Evolutionary conservation across 129 eudicot genomes (phyloP).

Genomic region (Logfia minima): DNA sequence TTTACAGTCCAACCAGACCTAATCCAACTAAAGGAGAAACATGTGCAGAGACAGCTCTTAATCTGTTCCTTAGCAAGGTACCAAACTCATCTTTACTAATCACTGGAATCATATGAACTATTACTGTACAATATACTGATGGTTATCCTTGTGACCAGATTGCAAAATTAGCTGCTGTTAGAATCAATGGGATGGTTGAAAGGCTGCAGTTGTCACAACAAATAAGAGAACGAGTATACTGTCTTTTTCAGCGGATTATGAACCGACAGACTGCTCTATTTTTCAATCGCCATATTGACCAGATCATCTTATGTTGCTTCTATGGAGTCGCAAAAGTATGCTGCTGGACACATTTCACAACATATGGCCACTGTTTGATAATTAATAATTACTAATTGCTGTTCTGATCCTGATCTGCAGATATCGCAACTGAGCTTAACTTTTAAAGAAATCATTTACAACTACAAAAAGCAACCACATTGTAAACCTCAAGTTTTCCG

Average conservation of each 20-base stretch:
- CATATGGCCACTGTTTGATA: constrained; percentile 1
- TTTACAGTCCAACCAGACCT: constrained; percentile 79
- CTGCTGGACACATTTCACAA: constrained; percentile 19
- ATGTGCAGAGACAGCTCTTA: constrained; percentile 92
- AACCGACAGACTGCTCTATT: constrained; percentile 62
- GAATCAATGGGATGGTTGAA: constrained; percentile 96
- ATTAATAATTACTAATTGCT: constrained; percentile 13
- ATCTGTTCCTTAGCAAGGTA: constrained; percentile 86
- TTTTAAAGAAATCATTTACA: constrained; percentile 75
- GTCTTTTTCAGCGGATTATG: constrained; percentile 83
- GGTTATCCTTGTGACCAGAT: constrained; percentile 43
- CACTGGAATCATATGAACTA: background rate
- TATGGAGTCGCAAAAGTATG: constrained; percentile 99
- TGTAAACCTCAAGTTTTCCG: constrained; percentile 95
- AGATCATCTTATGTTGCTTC: constrained; percentile 87
- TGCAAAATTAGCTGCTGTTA: constrained; percentile 91
- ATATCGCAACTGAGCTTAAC: constrained; percentile 81
- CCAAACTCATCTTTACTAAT: background rate
- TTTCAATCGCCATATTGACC: constrained; percentile 92
- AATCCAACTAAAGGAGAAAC: constrained; percentile 96
- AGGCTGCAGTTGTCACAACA: constrained; percentile 79
- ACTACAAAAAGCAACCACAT: constrained; percentile 90
- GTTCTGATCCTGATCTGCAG: constrained; percentile 47
- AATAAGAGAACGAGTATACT: constrained; percentile 77
- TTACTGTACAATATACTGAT: background rate